Percentiles rank a stretch among this genome's conserved stretches.
Evolutionary conservation across 305 asterid genomes (phyloP).

Genomic region (Lippia alba): DNA sequence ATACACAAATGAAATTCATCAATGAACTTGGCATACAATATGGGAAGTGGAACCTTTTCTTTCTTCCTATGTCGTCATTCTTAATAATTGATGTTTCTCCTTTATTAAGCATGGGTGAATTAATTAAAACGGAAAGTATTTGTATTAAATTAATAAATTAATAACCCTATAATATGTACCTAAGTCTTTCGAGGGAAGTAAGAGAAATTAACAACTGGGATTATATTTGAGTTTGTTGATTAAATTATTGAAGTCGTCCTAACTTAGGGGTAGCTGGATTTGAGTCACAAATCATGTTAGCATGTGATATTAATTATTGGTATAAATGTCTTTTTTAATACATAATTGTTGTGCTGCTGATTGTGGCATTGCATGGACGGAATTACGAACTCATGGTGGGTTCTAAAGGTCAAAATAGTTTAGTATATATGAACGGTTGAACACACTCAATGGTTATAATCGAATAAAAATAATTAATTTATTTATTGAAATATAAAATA

Average conservation of each 20-base stretch:
- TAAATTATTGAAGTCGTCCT: neutral
- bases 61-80: constrained; percentile 25
- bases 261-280: constrained; percentile 36
- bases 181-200: constrained; percentile 10
- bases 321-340: neutral
- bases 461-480: too few species aligned
- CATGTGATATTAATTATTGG: constrained; percentile 34
- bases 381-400: neutral
- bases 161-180: neutral
- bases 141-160: neutral
- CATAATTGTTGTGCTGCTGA: neutral
- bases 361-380: neutral
- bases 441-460: too few species aligned
- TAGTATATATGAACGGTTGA: neutral
- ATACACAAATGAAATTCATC: neutral
- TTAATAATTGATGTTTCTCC: constrained; percentile 26
- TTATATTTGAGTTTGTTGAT: neutral
- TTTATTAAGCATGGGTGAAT: constrained; percentile 34
- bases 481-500: too few species aligned
- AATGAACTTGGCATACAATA: constrained; percentile 28
- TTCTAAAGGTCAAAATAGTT: neutral
- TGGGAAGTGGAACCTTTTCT: neutral
- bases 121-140: neutral
- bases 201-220: neutral
- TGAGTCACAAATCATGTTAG: constrained; percentile 44